Base-by-base conservation (phyloP, 2,329 filamentous ascomycete species). In the Daldinia eschscholtzii region DNA sequence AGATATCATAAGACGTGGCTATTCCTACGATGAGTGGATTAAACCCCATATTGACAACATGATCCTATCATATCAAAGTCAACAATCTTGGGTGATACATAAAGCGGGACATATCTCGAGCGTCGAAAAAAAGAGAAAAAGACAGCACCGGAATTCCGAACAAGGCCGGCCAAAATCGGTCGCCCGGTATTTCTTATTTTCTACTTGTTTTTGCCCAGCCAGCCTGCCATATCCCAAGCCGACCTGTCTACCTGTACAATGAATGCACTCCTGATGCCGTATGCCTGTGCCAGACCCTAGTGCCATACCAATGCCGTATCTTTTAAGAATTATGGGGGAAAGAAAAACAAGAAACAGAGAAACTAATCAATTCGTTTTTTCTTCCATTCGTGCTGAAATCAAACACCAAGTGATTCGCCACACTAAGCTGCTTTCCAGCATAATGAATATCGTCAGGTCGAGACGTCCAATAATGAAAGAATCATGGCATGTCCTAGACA, bases 221-320 rank as follows among this genome's bases (percentile, higher is more conserved):
- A 62, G 66, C 56, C 63, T 59, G 64, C 39, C 67, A 41, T 57
- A 68, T 70, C 66, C 61, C 52, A 57, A 68, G 64, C 58, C 57
- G 58, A 63, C 67, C 58, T 70, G 65, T 73, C 70, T 73, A 72
- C 70, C 68, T 68, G 63, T 71, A 72, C 70, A 72, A 70, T 68
- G 48, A 72, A 72, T 72, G 64, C 70, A 71, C 59, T 65, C 68
- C 69, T 26, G 67, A 65, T 68, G 58, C 69, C 68, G 13, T 70
- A 60, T 68, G 52, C 62, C 64, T 68, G 63, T 67, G 62, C 66
- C 66, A 50, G 64, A 62, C 65, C 65, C 2, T 26, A 41, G 13
- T 68, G 20, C 72, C 72, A 66, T 73, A 61, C 72, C 70, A 39
- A 70, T 69, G 70, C 70, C 68, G 61, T 72, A 57, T 61, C 65